A percentile compares a stretch with the other conserved stretches of the same genome.
Conservation (phyloP, 495 filamentous ascomycete species). For the Lichenothelia convexa region DNA sequence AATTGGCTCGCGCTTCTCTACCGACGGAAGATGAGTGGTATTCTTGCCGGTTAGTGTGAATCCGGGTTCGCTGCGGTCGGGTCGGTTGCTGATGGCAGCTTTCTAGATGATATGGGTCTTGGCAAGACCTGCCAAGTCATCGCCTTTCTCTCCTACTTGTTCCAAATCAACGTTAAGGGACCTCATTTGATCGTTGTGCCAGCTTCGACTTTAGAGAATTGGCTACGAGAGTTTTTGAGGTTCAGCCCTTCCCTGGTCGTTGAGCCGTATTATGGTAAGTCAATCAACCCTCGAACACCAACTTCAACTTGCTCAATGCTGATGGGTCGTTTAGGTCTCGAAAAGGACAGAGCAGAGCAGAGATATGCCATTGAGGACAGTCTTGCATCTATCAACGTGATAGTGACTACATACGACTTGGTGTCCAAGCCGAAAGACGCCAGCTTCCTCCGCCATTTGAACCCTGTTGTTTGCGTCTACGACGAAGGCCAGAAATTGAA, state of each 20-base stretch:
- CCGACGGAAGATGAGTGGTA: slow-evolving; percentile 57
- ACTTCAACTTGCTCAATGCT: too few species aligned
- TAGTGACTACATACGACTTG: slow-evolving; percentile 80
- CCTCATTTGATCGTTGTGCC: slow-evolving; percentile 84
- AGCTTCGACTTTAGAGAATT: slow-evolving; percentile 84
- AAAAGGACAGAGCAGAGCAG: slow-evolving; percentile 43
- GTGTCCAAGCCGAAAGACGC: slow-evolving; percentile 45
- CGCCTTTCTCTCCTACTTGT: slow-evolving; percentile 68
- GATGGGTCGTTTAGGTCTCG: too few species aligned
- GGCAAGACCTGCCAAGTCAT: slow-evolving; percentile 97
- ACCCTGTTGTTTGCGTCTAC: slow-evolving; percentile 53
- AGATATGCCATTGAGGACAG: slow-evolving; percentile 45
- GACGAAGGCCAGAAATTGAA: slow-evolving; percentile 89
- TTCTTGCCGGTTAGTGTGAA: too few species aligned
- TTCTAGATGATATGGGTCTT: slow-evolving; percentile 97
- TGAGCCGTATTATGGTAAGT: slow-evolving; percentile 61
- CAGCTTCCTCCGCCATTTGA: slow-evolving; percentile 47
- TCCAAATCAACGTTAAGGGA: slow-evolving; percentile 45
- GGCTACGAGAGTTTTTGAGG: slow-evolving; percentile 72
- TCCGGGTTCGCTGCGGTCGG: too few species aligned
- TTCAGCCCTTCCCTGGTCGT: slow-evolving; percentile 66
- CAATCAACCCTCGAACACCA: too few species aligned
- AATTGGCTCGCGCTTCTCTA: slow-evolving; percentile 85
- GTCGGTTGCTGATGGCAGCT: too few species aligned
- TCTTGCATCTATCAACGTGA: slow-evolving; percentile 51